These are phyloP conservation scores for Aureobasidium musti DNA, from an alignment of 2,329 filamentous ascomycete species.

Conservation along the genomic window DNA sequence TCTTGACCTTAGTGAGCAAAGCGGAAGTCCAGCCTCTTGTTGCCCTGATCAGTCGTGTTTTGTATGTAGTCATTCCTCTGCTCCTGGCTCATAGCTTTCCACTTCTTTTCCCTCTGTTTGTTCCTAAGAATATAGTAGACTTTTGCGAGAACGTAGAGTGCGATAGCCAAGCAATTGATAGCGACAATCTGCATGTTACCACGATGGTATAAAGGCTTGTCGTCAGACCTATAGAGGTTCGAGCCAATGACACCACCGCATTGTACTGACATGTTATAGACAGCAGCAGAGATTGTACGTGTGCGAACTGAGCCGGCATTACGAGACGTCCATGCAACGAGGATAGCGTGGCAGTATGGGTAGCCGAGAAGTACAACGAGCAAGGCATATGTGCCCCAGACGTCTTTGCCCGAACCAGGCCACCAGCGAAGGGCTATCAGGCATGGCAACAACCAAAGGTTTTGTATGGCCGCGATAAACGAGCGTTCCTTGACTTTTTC, in stretches of 20 bases:
- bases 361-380: slow-evolving; percentile 45
- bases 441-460: slow-evolving; percentile 55
- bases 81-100: slow-evolving; percentile 44
- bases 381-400: slow-evolving; percentile 45
- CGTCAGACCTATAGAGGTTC: slow-evolving; percentile 54
- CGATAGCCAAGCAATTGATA: slow-evolving; percentile 37
- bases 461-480: slow-evolving; percentile 52
- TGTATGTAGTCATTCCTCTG: slow-evolving; percentile 42
- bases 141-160: slow-evolving; percentile 39
- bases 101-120: slow-evolving; percentile 38
- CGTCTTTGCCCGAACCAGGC: slow-evolving; percentile 39
- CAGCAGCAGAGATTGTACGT: slow-evolving; percentile 45
- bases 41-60: slow-evolving; percentile 43
- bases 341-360: slow-evolving; percentile 48
- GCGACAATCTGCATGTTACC: slow-evolving; percentile 44
- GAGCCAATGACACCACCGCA: slow-evolving; percentile 49
- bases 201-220: slow-evolving; percentile 49
- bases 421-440: slow-evolving; percentile 29
- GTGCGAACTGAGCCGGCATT: slow-evolving; percentile 47
- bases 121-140: slow-evolving; percentile 42
- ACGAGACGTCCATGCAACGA: slow-evolving; percentile 45
- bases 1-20: slow-evolving; percentile 17
- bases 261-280: slow-evolving; percentile 51
- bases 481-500: slow-evolving; percentile 52
- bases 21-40: slow-evolving; percentile 31